Base-by-base conservation (phyloP, 129 eudicot genomes). In the Tagetes patula region DNA sequence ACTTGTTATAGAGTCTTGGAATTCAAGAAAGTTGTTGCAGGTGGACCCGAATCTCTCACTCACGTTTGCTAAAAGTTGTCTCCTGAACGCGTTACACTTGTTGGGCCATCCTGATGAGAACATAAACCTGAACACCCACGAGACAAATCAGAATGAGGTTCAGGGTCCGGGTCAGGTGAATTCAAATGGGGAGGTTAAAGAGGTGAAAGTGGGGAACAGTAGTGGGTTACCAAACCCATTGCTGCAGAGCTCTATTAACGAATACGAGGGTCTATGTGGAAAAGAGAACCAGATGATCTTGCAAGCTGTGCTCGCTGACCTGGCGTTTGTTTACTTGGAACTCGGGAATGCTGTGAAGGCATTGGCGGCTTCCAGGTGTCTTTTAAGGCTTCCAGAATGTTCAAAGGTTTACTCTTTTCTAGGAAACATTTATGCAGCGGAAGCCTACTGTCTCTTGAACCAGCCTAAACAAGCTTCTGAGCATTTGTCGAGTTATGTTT, bases 401-500 rank as follows among this genome's bases (percentile, higher is more conserved):
- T 85, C 95, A 20, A 84, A 69, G 65, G 75, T 87, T 27, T 84
- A 87, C 41, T 38, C 75, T 55, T 93, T 93, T 73, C 66, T 86
- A 41, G 98, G 92, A 3, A 86, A 82, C 33, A 63, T 93, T 47
- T 90, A 87, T 76, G 96, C 91, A 46, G 98, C 98, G 0, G 98
- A 93, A 78, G 92, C 98, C 54, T 80, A 84, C 65, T 93, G 98
- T 77, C 80, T 87, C 55, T 83, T 93, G 36, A 86, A 87, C 82
- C 85, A 82, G 67, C 87, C 92, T 0, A 83, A 89, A 53, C 96
- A 90, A 87, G 98, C 98, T 72, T 92, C 96, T 9, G 92, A 93
- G 54, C 86, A 82, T 79, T 79, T 93, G 77, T 82, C 79, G 1
- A 38, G 70, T 33, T 93, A 89, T 79, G 42, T 93, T 5, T 82